These are phyloP conservation scores for Exidia glandulosa DNA, from an alignment of 768 basidiomycete species.

Conservation along the genomic window DNA sequence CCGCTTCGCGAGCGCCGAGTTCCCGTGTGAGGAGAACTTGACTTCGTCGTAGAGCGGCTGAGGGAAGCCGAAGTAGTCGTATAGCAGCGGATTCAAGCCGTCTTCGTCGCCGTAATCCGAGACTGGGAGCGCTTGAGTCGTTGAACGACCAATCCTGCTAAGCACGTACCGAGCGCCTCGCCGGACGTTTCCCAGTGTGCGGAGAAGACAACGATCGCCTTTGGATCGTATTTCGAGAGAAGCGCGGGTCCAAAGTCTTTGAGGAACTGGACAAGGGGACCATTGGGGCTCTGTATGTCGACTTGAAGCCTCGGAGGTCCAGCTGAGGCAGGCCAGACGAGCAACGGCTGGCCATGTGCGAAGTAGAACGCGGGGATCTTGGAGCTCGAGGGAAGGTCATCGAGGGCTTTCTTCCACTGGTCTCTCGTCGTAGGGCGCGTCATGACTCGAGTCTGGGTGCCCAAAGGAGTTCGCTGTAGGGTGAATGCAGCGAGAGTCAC, in stretches of 20 bases:
- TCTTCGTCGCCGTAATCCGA: constrained; percentile 61
- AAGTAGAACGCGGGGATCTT: constrained; percentile 71
- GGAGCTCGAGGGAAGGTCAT: constrained; percentile 42
- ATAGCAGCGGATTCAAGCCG: constrained; percentile 47
- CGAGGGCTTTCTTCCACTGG: constrained; percentile 43
- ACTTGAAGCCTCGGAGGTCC: constrained; percentile 5
- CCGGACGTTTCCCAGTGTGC: constrained; percentile 69
- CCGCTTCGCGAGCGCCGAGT: constrained; percentile 41
- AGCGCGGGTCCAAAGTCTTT: constrained; percentile 53
- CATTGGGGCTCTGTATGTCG: constrained; percentile 32
- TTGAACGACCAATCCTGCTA: background rate
- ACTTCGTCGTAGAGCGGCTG: constrained; percentile 38
- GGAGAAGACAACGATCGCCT: constrained; percentile 71
- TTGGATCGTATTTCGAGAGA: constrained; percentile 60
- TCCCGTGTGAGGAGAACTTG: constrained; percentile 59
- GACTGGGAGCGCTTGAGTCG: constrained; percentile 30
- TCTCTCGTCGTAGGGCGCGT: constrained; percentile 24
- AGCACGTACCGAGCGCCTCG: constrained; percentile 41
- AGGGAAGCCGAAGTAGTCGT: constrained; percentile 66
- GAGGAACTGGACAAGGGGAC: constrained; percentile 48
- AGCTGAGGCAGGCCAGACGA: constrained; percentile 26
- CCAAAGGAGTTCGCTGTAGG: too few relatives aligned
- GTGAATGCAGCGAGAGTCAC: too few relatives aligned
- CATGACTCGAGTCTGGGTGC: background rate
- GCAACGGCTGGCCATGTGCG: constrained; percentile 49